Evolutionary conservation across 176 grass and related monocot genomes (phyloP), one percentile per base, ranked within the genome.

Genomic region (Carex littledalei): DNA sequence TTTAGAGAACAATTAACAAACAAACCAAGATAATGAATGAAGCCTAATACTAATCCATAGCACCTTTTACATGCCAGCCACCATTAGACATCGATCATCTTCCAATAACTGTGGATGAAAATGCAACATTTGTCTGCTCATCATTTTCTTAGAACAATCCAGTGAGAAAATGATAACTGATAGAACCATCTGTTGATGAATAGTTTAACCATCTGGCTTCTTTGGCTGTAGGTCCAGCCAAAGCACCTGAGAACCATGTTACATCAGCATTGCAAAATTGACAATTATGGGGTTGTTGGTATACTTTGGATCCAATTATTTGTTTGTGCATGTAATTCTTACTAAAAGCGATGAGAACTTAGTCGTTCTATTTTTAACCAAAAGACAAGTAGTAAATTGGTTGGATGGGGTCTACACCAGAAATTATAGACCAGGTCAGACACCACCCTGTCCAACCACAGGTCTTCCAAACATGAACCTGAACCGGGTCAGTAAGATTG

Each of bases 41-140:
- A 11, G 47, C 47, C 47, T 50, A 50, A 50, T 50, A 1, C 10
- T 11, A 45, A 45, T 15, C 22, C 63, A 26, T 26, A 26, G 26
- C 26, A 26, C 26, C 26, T 26, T 26, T 26, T 26, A 26, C 26
- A 26, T 26, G 26, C 35, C 45, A 63, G 29, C 56, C n/a, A 63
- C 21, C 56, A 43, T 3, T 37, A 81, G 18, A 41, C 31, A 81
- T 81, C 29, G 26, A 29, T 2, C 59, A 81, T 41, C 53, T 81
- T 41, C 55, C 31, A 76, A 81, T 64, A 34, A 63, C 47, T 81
- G 31, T 81, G 56, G 14, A 63, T 43, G 57, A 81, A 63, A 45
- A n/a, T 45, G 78, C 31, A 43, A 81, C 78, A 81, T 45, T 81
- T 63, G 78, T 81, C 24, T 47, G 16, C 1, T 49, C 41, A 22